These are phyloP conservation scores for Eucalyptus grandis DNA, from an alignment of 345 rosid genomes.

Conservation along the genomic window DNA sequence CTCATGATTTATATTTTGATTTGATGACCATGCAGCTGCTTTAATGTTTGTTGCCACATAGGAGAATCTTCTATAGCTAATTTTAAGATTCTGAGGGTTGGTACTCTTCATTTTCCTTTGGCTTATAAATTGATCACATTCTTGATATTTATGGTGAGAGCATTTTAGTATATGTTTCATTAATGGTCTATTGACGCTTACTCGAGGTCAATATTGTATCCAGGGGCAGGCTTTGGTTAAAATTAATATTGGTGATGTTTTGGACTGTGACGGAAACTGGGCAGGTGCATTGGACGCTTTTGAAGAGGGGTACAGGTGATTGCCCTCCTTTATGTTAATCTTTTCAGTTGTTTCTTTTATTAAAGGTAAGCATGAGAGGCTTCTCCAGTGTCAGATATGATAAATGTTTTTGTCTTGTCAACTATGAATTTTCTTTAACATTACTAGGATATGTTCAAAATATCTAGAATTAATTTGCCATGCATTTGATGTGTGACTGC, in stretches of 20 bases:
- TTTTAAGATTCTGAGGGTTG: neutral
- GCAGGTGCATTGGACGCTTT: conserved; percentile 59
- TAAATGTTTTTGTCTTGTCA: neutral
- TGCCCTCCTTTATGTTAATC: neutral
- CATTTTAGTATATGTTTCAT: neutral
- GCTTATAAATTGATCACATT: neutral
- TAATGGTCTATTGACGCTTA: conserved; percentile 11
- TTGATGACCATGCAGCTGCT: neutral
- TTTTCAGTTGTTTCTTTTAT: neutral
- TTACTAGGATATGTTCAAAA: neutral
- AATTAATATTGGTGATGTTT: conserved; percentile 61
- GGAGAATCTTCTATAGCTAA: neutral
- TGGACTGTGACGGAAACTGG: conserved; percentile 76
- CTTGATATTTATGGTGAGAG: neutral
- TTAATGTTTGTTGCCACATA: neutral
- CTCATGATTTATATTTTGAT: neutral
- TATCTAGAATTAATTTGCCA: neutral
- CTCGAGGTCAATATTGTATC: conserved; percentile 7
- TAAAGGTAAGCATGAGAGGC: neutral
- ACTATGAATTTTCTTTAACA: neutral
- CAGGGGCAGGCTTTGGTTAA: conserved; percentile 92
- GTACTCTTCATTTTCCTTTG: neutral
- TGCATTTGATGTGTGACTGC: neutral
- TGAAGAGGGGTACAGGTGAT: conserved; percentile 71
- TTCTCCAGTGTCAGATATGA: neutral